Base-by-base conservation (phyloP, 176 grass and related monocot species). In the Zoysia pacifica region DNA sequence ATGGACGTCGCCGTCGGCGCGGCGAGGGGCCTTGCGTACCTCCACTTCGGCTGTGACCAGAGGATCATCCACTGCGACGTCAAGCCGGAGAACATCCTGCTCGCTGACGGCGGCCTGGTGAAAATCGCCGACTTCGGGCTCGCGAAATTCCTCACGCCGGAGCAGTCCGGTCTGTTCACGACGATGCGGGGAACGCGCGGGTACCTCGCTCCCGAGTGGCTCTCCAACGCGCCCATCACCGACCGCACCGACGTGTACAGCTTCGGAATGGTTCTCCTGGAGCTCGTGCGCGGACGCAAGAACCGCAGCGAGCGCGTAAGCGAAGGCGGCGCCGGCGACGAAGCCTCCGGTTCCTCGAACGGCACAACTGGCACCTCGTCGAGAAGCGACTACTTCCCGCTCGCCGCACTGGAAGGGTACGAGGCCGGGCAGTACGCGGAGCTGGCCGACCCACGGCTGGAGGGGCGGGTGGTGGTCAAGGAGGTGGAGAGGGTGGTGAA, bases 111-210 rank as follows among this genome's bases (percentile, higher is more conserved):
- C 44, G 83, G 85, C 2, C 93, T 91, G 73, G 93, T 97, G 51
- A 97, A 97, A 82, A 93, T 97, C 63, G 88, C 93, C 53, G 88
- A 97, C 84, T 97, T 97, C 79, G 93, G 93, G 67, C 72, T 97
- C 7, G 90, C 90, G 15, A 97, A 97, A 0, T 67, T 97, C 55
- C 73, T 97, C 55, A 93, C 85, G 48, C 76, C 93, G 19, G 93
- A 97, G 88, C 93, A 97, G 86, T 97, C 90, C 2, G 90, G 93
- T 5, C 62, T 97, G 9, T 97, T 97, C 82, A 95, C 93, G 9
- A 92, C 93, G 10, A 92, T 95, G 93, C 84, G 93, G 44, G 93
- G 93, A 56, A 95, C 90, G 28, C 90, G 90, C 45, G 93, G 93
- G 67, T 95, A 95, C 78, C 85, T 95, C 20, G 93, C 93, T 15